Evolutionary conservation across 2,329 filamentous ascomycete genomes (phyloP).

Genomic region (Ophiostoma triangulosporum): DNA sequence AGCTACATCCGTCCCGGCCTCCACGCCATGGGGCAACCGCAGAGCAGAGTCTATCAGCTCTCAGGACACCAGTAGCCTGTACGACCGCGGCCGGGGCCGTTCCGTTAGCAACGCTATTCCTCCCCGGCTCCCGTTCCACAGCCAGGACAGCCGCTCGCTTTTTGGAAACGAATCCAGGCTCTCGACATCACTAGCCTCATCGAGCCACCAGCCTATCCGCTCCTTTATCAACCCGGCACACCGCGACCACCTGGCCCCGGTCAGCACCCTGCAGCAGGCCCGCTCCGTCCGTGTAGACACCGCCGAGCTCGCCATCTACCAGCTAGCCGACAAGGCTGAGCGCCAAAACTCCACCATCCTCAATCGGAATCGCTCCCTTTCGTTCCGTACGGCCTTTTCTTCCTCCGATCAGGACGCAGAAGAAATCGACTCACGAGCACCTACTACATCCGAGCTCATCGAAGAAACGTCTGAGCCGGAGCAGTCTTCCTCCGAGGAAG

Average conservation of each 20-base stretch:
- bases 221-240: constrained; percentile 58
- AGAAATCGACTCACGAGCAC: constrained; percentile 2
- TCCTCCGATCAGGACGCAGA: constrained; percentile 19
- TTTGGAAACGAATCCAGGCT: constrained; percentile 15
- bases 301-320: constrained; percentile 72
- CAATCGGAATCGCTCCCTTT: constrained; percentile 23
- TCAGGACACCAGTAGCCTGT: constrained; percentile 13
- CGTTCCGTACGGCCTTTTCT: constrained; percentile 17
- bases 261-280: constrained; percentile 62
- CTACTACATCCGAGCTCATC: constrained; percentile 35
- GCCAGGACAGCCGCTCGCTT: constrained; percentile 6
- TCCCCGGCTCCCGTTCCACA: constrained; percentile 16
- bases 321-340: constrained; percentile 50
- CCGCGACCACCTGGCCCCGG: constrained; percentile 37
- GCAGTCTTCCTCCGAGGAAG: neutral
- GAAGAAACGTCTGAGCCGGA: constrained; percentile 31
- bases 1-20: constrained; percentile 14
- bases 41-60: constrained; percentile 24
- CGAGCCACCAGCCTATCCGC: constrained; percentile 47
- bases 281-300: constrained; percentile 75
- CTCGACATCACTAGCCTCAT: constrained; percentile 28
- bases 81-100: constrained; percentile 11
- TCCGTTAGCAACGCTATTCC: constrained; percentile 17
- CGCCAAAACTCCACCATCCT: constrained; percentile 33
- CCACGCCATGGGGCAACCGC: constrained; percentile 33